Conservation (phyloP, 495 filamentous ascomycete genomes). For the Melanomma pulvis-pyrius region DNA sequence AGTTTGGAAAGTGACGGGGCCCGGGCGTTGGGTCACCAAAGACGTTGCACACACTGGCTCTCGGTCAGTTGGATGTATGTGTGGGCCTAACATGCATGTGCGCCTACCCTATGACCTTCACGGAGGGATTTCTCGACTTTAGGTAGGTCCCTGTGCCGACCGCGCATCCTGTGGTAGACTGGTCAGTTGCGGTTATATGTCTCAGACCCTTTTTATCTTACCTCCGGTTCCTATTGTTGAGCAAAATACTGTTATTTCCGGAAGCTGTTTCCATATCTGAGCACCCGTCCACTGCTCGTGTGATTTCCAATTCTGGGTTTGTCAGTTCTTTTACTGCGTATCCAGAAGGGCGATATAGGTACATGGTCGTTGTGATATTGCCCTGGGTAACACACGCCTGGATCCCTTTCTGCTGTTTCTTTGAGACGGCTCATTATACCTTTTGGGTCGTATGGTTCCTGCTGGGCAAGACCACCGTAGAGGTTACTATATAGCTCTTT, state of each 20-base stretch:
- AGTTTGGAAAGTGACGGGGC: constrained; percentile 56
- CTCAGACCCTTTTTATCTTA: constrained; percentile 9
- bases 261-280: constrained; percentile 60
- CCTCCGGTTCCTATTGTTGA: constrained; percentile 60
- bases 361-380: constrained; percentile 62
- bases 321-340: neutral
- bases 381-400: constrained; percentile 55
- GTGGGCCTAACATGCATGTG: neutral
- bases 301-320: constrained; percentile 57
- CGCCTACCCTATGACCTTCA: constrained; percentile 49
- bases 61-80: neutral
- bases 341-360: neutral
- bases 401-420: constrained; percentile 47
- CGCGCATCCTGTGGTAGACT: constrained; percentile 48
- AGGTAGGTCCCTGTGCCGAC: constrained; percentile 60
- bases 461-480: constrained; percentile 62
- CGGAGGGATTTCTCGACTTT: constrained; percentile 56
- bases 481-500: constrained; percentile 45
- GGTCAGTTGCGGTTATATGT: neutral
- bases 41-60: constrained; percentile 54
- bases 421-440: constrained; percentile 56
- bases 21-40: constrained; percentile 61
- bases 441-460: constrained; percentile 57
- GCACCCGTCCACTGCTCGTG: constrained; percentile 64
- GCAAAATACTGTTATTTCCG: constrained; percentile 61